A percentile compares a stretch with the other conserved stretches of the same genome.
Evolutionary conservation across 345 rosid genomes (phyloP).

Genomic region (Corchorus olitorius): DNA sequence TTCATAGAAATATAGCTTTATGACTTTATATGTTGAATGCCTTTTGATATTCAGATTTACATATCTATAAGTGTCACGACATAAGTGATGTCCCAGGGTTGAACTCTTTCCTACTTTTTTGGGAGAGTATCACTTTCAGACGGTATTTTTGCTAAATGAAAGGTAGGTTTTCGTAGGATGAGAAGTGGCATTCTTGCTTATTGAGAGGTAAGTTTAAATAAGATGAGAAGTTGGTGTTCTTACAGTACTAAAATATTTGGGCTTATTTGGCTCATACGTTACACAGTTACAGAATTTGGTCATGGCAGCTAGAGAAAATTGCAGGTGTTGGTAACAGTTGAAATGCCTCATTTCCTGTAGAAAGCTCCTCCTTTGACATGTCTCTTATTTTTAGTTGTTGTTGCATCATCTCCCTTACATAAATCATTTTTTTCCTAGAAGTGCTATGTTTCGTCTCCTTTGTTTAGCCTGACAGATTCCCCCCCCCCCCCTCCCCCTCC

Average conservation of each 20-base stretch:
- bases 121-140: conserved; percentile 7
- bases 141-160: background rate
- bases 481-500: too few species aligned
- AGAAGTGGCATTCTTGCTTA: too few species aligned
- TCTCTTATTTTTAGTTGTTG: background rate
- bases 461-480: too few species aligned
- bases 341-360: background rate
- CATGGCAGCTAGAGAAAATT: conserved; percentile 12
- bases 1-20: background rate
- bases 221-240: conserved; percentile 10
- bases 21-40: background rate
- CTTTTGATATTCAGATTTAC: background rate
- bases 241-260: background rate
- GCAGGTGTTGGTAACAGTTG: background rate
- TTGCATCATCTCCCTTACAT: background rate
- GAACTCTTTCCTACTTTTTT: conserved; percentile 11
- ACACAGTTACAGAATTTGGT: conserved; percentile 4
- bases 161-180: conserved; percentile 10
- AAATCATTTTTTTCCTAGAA: background rate
- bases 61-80: conserved; percentile 4
- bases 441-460: too few species aligned
- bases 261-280: conserved; percentile 15
- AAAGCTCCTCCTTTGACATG: background rate
- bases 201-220: too few species aligned
- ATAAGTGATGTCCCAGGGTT: background rate